Base-by-base conservation (phyloP, 352 stramenopile genomes). In the Phytopythium ostracodes region DNA sequence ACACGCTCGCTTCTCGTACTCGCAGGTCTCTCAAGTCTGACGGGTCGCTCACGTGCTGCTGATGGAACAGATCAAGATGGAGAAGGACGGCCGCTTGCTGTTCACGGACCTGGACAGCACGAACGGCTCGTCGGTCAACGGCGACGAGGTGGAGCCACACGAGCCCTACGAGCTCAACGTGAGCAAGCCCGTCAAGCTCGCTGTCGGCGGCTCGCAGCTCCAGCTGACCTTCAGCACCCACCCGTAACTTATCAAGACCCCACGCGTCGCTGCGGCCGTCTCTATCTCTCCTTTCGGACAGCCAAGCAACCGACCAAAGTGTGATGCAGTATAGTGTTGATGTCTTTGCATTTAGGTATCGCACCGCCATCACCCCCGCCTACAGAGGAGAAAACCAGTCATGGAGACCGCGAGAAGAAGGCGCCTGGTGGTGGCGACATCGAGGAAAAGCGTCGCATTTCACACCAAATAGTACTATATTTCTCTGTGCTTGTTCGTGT, bases 31-130 rank as follows among this genome's bases (percentile, higher is more conserved):
- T n/a, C n/a, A n/a, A n/a, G n/a, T n/a, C n/a, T n/a, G n/a, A n/a
- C n/a, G n/a, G n/a, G n/a, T n/a, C n/a, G n/a, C 18, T 42, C 2
- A 31, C 22, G 12, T n/a, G 43, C 18, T 15, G 43, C 8, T 29
- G 43, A 42, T 42, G 20, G 6, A 12, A 2, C 53, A 92, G 84
- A 68, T 92, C 49, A 84, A 83, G 50, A 65, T 93, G 76, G 73
- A 92, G 50, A 53, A 72, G 15, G 71, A 82, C 31, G 81, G 82
- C 6, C 67, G 77, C 59, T 25, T 95, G 25, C 72, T 87, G 51
- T 90, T 88, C 58, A 85, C 76, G 27, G 87, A 95, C 63, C 65
- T 89, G 31, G 85, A 92, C 52, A 93, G 84, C 65, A 95, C 87
- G 4, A 95, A 95, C 58, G 87, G 87, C 27, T 88, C 82, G 31